phyloP scores from a whole-genome alignment of 2,329 filamentous ascomycete species.

The Plenodomus tracheiphilus region DNA sequence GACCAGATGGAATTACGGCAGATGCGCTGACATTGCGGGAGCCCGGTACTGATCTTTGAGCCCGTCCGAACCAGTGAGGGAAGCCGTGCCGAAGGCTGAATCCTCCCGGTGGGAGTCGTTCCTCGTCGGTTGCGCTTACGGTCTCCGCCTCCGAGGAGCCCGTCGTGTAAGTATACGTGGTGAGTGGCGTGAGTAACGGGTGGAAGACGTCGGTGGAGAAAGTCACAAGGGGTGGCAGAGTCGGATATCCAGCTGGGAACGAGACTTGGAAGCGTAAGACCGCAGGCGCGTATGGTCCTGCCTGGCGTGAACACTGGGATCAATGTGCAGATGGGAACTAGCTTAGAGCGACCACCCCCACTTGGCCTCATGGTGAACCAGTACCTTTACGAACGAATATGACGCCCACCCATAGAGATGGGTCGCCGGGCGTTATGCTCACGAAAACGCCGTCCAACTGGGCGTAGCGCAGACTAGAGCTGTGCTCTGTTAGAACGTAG shows the following conservation, averaged over 20 bases:
- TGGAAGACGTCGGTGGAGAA: constrained; percentile 96
- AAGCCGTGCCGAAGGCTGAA: constrained; percentile 92
- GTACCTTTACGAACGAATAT: constrained; percentile 87
- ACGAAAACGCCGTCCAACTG: constrained; percentile 88
- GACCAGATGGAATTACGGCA: constrained; percentile 22
- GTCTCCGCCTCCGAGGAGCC: constrained; percentile 72
- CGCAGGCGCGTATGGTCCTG: constrained; percentile 86
- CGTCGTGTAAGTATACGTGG: constrained; percentile 91
- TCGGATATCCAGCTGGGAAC: constrained; percentile 80
- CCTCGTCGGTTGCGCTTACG: constrained; percentile 80
- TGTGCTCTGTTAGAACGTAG: constrained; percentile 47
- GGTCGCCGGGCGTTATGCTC: constrained; percentile 78
- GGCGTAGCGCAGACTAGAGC: constrained; percentile 77
- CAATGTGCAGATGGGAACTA: not conserved
- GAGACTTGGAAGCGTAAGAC: constrained; percentile 88
- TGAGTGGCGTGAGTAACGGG: constrained; percentile 86
- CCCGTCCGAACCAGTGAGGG: constrained; percentile 76
- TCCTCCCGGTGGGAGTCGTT: constrained; percentile 81
- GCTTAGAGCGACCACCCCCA: not conserved
- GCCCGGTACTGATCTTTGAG: constrained; percentile 30
- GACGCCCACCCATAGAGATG: constrained; percentile 84
- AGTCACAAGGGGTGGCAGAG: constrained; percentile 78
- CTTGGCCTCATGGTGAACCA: constrained; percentile 18
- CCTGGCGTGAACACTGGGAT: constrained; percentile 27
- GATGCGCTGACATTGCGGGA: constrained; percentile 42